Conservation (phyloP, 2,329 filamentous ascomycete species). For the Stagonosporopsis rhizophila region DNA sequence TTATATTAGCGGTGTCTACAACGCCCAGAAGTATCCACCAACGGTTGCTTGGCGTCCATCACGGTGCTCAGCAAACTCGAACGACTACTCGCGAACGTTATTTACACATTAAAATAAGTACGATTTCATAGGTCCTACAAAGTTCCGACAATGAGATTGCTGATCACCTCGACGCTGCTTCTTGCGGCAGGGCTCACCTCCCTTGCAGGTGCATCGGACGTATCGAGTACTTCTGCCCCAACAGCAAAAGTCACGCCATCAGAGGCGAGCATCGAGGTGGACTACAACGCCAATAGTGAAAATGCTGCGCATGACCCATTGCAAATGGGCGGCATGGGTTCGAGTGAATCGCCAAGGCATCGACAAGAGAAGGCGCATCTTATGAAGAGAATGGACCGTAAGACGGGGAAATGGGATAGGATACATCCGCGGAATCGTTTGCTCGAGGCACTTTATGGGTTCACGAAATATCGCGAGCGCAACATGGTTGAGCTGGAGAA, state of each 20-base stretch:
- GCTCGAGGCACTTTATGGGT: conserved; percentile 29
- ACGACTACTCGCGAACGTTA: neutral
- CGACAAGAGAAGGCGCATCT: conserved; percentile 30
- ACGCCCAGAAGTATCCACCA: conserved; percentile 3
- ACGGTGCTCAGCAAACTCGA: conserved; percentile 27
- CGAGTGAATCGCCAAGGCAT: conserved; percentile 21
- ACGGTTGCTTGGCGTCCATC: conserved; percentile 29
- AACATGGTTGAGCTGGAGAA: conserved; percentile 31
- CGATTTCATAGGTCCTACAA: neutral
- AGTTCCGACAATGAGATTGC: neutral
- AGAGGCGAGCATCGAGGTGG: neutral
- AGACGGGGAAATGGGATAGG: conserved; percentile 27
- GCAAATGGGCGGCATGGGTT: conserved; percentile 21
- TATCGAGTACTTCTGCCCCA: neutral
- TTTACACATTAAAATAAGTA: neutral
- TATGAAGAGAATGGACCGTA: conserved; percentile 27
- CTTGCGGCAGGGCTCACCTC: neutral
- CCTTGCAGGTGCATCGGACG: neutral
- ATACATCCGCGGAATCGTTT: conserved; percentile 32
- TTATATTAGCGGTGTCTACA: too few species aligned
- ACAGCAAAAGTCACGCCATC: neutral
- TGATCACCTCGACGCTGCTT: neutral
- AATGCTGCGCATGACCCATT: conserved; percentile 16
- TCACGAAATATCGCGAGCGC: conserved; percentile 26
- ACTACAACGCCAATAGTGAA: neutral